Percentiles rank a stretch among this genome's conserved stretches.
Conservation (phyloP, 306 rosid genomes). For the Malus sieversii region DNA sequence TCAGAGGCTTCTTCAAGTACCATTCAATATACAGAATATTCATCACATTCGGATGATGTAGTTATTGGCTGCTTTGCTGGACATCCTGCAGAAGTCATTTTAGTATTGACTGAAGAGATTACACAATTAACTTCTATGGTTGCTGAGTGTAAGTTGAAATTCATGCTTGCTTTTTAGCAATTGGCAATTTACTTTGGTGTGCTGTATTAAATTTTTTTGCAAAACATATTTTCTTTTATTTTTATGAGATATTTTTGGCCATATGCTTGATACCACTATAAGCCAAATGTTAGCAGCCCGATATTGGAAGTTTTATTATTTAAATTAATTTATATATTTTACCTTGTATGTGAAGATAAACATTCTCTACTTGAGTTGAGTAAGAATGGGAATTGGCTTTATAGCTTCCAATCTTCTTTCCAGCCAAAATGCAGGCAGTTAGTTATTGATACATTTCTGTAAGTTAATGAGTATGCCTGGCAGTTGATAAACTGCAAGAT, state of each 20-base stretch:
- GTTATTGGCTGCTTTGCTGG: slow-evolving; percentile 87
- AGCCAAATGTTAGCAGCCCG: neutral
- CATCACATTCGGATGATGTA: slow-evolving; percentile 41
- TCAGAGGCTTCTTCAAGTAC: slow-evolving; percentile 47
- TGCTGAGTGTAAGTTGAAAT: slow-evolving; percentile 64
- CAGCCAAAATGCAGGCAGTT: neutral
- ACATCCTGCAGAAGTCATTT: slow-evolving; percentile 85
- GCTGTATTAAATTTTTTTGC: neutral
- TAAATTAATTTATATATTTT: neutral
- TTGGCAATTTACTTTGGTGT: neutral
- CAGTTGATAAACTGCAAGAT: neutral
- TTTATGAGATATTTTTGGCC: neutral
- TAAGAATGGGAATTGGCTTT: neutral
- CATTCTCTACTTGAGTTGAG: neutral
- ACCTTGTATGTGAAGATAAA: neutral
- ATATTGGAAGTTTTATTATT: neutral
- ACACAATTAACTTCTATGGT: slow-evolving; percentile 57
- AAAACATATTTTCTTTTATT: neutral
- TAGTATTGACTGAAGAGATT: slow-evolving; percentile 67
- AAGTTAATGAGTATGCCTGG: neutral
- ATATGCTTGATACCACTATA: neutral
- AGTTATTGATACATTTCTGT: neutral
- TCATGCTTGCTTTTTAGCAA: neutral
- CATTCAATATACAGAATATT: slow-evolving; percentile 32
- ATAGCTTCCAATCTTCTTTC: neutral